Evolutionary conservation across 1,284 basidiomycete species (phyloP).

Genomic region (Ganoderma meredithae): DNA sequence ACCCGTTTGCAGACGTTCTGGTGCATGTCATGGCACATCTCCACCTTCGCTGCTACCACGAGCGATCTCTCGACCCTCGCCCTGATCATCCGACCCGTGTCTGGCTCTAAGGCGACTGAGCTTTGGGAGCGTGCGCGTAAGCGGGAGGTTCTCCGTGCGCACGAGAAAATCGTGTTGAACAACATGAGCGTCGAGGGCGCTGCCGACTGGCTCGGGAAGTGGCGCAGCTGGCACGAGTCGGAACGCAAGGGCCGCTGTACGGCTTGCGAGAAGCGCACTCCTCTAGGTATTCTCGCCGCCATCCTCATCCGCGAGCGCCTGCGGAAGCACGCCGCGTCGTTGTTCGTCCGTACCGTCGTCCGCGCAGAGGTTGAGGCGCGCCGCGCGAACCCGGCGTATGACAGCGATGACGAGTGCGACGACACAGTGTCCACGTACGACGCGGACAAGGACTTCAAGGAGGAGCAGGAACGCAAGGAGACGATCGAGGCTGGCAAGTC

Average conservation of each 20-base stretch:
- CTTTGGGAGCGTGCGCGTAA: slow-evolving; percentile 43
- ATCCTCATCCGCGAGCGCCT: slow-evolving; percentile 57
- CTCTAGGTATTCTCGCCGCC: slow-evolving; percentile 59
- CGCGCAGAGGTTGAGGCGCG: slow-evolving; percentile 35
- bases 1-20: slow-evolving; percentile 59
- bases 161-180: slow-evolving; percentile 63
- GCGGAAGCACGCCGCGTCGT: slow-evolving; percentile 53
- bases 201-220: slow-evolving; percentile 47
- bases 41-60: slow-evolving; percentile 47
- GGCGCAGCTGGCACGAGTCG: slow-evolving; percentile 42
- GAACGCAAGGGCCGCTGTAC: slow-evolving; percentile 43
- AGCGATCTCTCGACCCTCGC: slow-evolving; percentile 65
- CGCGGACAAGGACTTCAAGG: slow-evolving; percentile 44
- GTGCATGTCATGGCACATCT: slow-evolving; percentile 53
- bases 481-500: slow-evolving; percentile 66
- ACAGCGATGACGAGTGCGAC: slow-evolving; percentile 38
- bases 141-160: slow-evolving; percentile 48
- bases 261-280: slow-evolving; percentile 46
- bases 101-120: slow-evolving; percentile 45
- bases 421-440: slow-evolving; percentile 40
- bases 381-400: slow-evolving; percentile 25
- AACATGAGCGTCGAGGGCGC: slow-evolving; percentile 59
- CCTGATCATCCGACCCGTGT: slow-evolving; percentile 55
- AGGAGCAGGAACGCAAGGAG: slow-evolving; percentile 49
- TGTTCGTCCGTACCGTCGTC: slow-evolving; percentile 60